Percentiles rank a stretch among this genome's conserved stretches.
Conservation (phyloP, 352 stramenopile species). For the Saprolegnia parasitica region DNA sequence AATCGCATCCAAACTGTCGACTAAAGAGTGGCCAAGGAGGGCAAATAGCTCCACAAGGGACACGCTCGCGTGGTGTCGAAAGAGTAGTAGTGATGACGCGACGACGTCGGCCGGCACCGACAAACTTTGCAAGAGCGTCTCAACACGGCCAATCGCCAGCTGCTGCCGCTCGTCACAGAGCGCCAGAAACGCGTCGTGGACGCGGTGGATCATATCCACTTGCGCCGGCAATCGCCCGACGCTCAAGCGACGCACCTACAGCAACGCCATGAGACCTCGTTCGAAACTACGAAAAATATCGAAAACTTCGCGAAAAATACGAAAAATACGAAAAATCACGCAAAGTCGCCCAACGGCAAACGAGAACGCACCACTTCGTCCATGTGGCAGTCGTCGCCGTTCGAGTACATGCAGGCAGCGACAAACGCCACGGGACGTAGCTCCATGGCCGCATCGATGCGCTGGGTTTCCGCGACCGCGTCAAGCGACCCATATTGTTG, state of each 20-base stretch:
- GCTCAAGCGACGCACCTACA: not conserved
- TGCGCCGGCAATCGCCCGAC: not conserved
- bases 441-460: not conserved
- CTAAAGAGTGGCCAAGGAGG: not conserved
- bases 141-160: not conserved
- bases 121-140: not conserved
- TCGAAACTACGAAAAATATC: too few relatives aligned
- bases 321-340: too few relatives aligned
- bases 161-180: not conserved
- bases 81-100: not conserved
- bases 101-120: not conserved
- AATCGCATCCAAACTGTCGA: not conserved
- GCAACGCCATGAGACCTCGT: too few relatives aligned
- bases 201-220: not conserved
- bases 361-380: not conserved
- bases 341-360: too few relatives aligned
- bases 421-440: not conserved
- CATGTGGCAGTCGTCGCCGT: not conserved
- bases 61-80: not conserved
- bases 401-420: not conserved
- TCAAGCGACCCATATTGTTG: not conserved
- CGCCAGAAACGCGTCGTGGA: not conserved
- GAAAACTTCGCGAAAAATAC: too few relatives aligned
- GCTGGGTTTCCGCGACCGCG: not conserved
- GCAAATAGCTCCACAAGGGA: not conserved